phyloP scores from a whole-genome alignment of 1,284 basidiomycete genomes.

The Thelephora terrestris region DNA sequence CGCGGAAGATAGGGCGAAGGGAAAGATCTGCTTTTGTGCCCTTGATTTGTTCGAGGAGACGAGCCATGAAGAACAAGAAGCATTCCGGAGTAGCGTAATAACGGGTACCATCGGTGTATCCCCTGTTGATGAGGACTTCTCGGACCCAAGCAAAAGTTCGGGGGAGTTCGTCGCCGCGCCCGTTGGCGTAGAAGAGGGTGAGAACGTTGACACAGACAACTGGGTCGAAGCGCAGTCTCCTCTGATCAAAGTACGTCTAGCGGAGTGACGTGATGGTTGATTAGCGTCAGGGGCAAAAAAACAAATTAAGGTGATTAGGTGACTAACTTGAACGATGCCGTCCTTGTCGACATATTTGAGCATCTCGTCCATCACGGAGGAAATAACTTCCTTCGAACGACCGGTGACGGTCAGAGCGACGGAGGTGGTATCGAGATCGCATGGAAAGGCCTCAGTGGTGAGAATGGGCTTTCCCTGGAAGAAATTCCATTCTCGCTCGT shows the following conservation, averaged over 20 bases:
- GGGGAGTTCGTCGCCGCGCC: slow-evolving; percentile 35
- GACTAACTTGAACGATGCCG: slow-evolving; percentile 36
- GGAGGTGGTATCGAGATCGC: slow-evolving; percentile 44
- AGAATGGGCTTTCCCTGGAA: slow-evolving; percentile 32
- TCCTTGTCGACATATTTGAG: slow-evolving; percentile 37
- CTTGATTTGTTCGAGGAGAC: slow-evolving; percentile 27
- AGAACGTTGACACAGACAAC: slow-evolving; percentile 44
- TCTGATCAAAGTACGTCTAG: slow-evolving; percentile 45
- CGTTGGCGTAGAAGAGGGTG: slow-evolving; percentile 37
- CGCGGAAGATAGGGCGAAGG: slow-evolving; percentile 30
- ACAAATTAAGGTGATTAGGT: neutral
- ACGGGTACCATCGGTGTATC: slow-evolving; percentile 44
- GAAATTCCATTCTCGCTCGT: slow-evolving; percentile 42
- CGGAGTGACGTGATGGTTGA: neutral
- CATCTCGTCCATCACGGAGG: slow-evolving; percentile 45
- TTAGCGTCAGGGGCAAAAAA: neutral
- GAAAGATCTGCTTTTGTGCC: neutral
- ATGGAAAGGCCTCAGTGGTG: slow-evolving; percentile 35
- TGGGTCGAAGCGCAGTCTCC: slow-evolving; percentile 41
- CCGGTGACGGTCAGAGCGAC: slow-evolving; percentile 33
- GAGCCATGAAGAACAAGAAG: slow-evolving; percentile 43
- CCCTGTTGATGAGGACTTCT: slow-evolving; percentile 38
- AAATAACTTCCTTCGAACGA: slow-evolving; percentile 23
- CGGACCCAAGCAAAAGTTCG: slow-evolving; percentile 41
- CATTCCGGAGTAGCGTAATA: slow-evolving; percentile 46